These are phyloP conservation scores for Lunasporangiospora selenospora DNA, from an alignment of 192 early-diverging fungal species.

Conservation along the genomic window DNA sequence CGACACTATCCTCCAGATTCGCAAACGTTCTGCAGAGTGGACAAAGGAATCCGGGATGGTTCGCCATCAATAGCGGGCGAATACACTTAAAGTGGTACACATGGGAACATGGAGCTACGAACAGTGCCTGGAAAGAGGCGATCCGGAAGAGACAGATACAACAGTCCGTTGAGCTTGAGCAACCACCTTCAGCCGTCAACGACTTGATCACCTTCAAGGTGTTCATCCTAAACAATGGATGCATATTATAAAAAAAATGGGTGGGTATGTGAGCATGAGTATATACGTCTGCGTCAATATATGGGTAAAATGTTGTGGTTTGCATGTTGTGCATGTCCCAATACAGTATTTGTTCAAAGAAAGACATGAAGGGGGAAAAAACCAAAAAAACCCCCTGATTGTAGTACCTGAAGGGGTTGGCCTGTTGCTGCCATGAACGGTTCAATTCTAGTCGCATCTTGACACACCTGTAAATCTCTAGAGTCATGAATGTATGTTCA, in stretches of 20 bases:
- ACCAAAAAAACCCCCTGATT: too few relatives aligned
- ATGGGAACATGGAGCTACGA: constrained; percentile 94
- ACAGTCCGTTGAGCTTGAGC: constrained; percentile 64
- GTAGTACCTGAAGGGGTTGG: constrained; percentile 70
- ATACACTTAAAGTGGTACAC: constrained; percentile 95
- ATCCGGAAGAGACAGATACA: constrained; percentile 92
- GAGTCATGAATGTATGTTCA: neutral
- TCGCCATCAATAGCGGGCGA: constrained; percentile 75
- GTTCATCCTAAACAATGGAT: constrained; percentile 47
- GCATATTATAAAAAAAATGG: neutral
- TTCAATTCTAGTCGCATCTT: constrained; percentile 85
- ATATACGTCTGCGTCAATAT: neutral
- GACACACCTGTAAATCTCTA: constrained; percentile 94
- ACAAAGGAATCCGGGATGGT: constrained; percentile 81
- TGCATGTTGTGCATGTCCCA: neutral
- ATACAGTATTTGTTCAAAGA: too few relatives aligned
- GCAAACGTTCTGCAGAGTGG: constrained; percentile 93
- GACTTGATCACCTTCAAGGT: constrained; percentile 54
- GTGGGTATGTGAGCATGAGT: neutral
- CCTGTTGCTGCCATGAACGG: constrained; percentile 68
- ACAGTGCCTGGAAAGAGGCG: constrained; percentile 90
- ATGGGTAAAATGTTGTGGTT: too few relatives aligned
- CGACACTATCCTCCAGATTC: constrained; percentile 75
- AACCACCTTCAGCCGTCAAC: constrained; percentile 51
- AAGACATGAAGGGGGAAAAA: too few relatives aligned